Base-by-base conservation (phyloP, 805 yeast species). In the Candida yuanshanica region DNA sequence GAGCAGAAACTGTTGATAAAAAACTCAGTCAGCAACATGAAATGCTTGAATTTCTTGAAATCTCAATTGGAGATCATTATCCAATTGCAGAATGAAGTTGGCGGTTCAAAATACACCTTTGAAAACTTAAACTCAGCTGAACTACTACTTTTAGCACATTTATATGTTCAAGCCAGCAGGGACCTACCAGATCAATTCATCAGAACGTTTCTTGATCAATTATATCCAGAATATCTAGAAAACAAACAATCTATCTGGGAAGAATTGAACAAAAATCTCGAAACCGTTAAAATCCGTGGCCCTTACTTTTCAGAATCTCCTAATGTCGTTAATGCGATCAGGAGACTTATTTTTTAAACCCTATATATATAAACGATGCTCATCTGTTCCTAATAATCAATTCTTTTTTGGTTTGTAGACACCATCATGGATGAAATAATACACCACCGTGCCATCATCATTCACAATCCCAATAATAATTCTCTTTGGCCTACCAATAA, bases 361-460 rank as follows among this genome's bases (percentile, higher is more conserved):
- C 31, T 7, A 7, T 11, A 27, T 27, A 18, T 14, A 27, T 4
- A 27, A 14, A 27, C n/a, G 16, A 24, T 22, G n/a, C n/a, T n/a
- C n/a, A n/a, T n/a, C n/a, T n/a, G n/a, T n/a, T n/a, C n/a, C n/a
- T n/a, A n/a, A n/a, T n/a, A n/a, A 24, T 55, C 50, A 77, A 47
- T 75, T 76, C 51, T 73, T 76, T 43, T 74, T 69, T 2, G 90
- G 90, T 55, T 77, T 77, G 25, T 70, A 76, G 9, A 82, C 60
- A 4, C 90, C 90, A 50, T 77, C 78, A 56, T 81, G 77, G 14
- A 80, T 67, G 55, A 75, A 74, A 57, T 83, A 83, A 50, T 78
- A 83, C n/a, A 81, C 81, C 16, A 81, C 69, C 0, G 89, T 79
- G 2, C 87, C 81, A 55, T 83, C 93, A 41, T 72, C 72, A 49